Evolutionary conservation across 306 rosid genomes (phyloP).

Genomic region (Begonia loranthoides): DNA sequence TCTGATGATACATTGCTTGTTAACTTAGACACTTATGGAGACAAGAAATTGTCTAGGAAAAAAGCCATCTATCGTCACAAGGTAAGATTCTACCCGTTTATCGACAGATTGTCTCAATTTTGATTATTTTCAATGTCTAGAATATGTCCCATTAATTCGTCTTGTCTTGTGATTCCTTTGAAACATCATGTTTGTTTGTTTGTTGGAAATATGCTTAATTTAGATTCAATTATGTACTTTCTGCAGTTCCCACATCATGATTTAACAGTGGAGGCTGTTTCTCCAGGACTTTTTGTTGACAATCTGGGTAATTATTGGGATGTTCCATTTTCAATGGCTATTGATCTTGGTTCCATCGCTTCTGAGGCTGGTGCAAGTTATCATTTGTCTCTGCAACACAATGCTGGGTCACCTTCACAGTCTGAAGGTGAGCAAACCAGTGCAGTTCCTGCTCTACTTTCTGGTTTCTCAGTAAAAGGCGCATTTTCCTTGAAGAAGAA

Average conservation of each 20-base stretch:
- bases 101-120: neutral
- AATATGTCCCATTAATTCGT: neutral
- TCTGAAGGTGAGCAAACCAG: conserved; percentile 21
- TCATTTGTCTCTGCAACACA: conserved; percentile 52
- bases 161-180: neutral
- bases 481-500: conserved; percentile 51
- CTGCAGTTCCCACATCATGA: conserved; percentile 74
- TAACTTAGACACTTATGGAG: conserved; percentile 47
- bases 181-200: conserved; percentile 1
- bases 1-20: conserved; percentile 48
- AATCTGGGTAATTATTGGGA: conserved; percentile 75
- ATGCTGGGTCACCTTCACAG: conserved; percentile 41
- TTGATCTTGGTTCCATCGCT: conserved; percentile 63
- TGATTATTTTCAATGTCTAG: neutral
- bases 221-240: neutral
- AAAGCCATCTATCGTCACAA: conserved; percentile 57
- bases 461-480: conserved; percentile 63
- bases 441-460: conserved; percentile 45
- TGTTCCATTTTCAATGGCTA: conserved; percentile 59
- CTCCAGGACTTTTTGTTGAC: conserved; percentile 75
- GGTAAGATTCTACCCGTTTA: conserved; percentile 20
- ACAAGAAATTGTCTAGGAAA: conserved; percentile 29
- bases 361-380: conserved; percentile 45
- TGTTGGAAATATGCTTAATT: neutral
- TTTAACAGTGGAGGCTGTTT: conserved; percentile 62